These are phyloP conservation scores for Scalesia atractyloides DNA, from an alignment of 129 eudicot genomes.

Conservation along the genomic window DNA sequence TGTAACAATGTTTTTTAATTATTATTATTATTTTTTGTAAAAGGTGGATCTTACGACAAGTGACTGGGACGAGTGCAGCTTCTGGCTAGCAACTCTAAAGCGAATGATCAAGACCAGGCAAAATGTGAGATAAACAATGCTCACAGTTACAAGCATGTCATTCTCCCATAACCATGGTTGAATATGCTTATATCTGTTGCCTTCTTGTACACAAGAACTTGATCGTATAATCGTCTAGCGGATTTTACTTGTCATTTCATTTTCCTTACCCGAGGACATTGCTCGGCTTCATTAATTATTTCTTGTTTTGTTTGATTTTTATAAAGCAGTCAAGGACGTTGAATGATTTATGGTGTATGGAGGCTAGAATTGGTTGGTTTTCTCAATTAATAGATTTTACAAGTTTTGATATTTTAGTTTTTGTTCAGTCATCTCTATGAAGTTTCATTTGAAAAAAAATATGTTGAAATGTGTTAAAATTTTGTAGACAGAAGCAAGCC, in stretches of 20 bases:
- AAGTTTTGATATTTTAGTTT: neutral
- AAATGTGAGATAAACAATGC: slow-evolving; percentile 54
- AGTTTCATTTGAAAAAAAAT: neutral
- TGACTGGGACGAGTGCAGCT: slow-evolving; percentile 96
- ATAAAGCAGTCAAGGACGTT: slow-evolving; percentile 35
- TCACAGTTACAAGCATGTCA: neutral
- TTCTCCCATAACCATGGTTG: slow-evolving; percentile 15
- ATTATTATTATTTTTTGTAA: neutral
- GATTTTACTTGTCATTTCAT: slow-evolving; percentile 27
- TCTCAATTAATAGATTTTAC: slow-evolving; percentile 28
- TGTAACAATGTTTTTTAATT: neutral
- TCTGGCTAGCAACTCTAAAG: slow-evolving; percentile 89
- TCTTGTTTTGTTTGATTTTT: slow-evolving; percentile 23
- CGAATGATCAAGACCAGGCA: slow-evolving; percentile 92
- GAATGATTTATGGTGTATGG: slow-evolving; percentile 35
- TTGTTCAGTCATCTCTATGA: neutral
- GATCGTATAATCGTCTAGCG: slow-evolving; percentile 23
- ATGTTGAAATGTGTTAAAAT: too few relatives aligned
- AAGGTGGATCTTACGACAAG: slow-evolving; percentile 90
- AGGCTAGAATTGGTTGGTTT: slow-evolving; percentile 34
- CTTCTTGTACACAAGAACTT: slow-evolving; percentile 36
- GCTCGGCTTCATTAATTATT: slow-evolving; percentile 21
- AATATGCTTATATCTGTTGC: neutral
- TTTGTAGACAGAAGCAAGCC: too few relatives aligned
- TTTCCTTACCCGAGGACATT: slow-evolving; percentile 18